phyloP scores from a whole-genome alignment of 2,329 filamentous ascomycete genomes.

The Cladosporium sp. region DNA sequence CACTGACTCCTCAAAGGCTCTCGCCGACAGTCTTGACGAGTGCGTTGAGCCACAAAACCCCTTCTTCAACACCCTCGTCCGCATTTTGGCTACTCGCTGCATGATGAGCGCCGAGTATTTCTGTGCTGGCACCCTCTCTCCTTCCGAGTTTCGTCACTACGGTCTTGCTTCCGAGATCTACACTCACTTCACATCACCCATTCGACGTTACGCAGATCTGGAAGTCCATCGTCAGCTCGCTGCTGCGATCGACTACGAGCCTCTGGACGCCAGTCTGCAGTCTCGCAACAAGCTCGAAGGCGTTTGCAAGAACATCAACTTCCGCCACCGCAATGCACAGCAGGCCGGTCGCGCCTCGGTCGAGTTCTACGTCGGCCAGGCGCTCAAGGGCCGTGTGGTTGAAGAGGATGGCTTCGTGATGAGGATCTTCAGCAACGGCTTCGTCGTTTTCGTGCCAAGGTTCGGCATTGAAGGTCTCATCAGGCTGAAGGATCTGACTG shows the following conservation, averaged over 20 bases:
- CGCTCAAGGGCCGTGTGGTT: slow-evolving; percentile 73
- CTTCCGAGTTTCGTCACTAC: slow-evolving; percentile 95
- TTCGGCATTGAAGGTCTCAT: slow-evolving; percentile 96
- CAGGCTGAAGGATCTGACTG: slow-evolving; percentile 75
- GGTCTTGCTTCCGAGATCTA: slow-evolving; percentile 96
- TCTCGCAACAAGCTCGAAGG: slow-evolving; percentile 83
- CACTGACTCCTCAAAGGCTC: slow-evolving; percentile 84
- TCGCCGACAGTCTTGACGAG: slow-evolving; percentile 86
- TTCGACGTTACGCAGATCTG: slow-evolving; percentile 95
- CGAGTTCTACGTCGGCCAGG: slow-evolving; percentile 97
- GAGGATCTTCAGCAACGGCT: slow-evolving; percentile 95
- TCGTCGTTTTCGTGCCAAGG: slow-evolving; percentile 91
- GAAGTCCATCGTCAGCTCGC: slow-evolving; percentile 92
- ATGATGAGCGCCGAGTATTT: slow-evolving; percentile 99
- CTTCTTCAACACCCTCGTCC: slow-evolving; percentile 97
- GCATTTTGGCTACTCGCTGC: slow-evolving; percentile 95
- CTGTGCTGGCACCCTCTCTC: slow-evolving; percentile 87
- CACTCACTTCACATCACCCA: slow-evolving; percentile 78
- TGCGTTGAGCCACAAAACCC: slow-evolving; percentile 80
- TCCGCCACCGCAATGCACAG: slow-evolving; percentile 94
- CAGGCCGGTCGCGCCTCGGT: slow-evolving; percentile 91
- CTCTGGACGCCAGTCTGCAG: slow-evolving; percentile 77
- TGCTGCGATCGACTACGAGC: slow-evolving; percentile 90
- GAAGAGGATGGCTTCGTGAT: slow-evolving; percentile 95
- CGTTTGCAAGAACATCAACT: slow-evolving; percentile 98